These are phyloP conservation scores for Pseudisothecium myosuroides DNA, from an alignment of 225 moss, liverwort and hornwort genomes.

Conservation along the genomic window DNA sequence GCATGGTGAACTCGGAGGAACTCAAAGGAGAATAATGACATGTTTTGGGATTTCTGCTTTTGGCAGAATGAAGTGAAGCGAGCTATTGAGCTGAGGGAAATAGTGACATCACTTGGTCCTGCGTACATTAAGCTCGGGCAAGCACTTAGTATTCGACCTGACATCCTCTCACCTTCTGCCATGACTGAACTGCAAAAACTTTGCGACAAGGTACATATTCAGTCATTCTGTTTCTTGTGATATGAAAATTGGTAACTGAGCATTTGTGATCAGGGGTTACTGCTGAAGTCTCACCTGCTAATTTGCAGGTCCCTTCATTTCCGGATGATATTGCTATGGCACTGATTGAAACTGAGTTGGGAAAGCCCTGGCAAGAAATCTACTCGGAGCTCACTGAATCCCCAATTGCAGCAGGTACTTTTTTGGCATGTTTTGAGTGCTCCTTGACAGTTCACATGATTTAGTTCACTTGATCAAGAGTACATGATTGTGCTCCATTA, in stretches of 20 bases:
- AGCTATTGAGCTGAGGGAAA: conserved; percentile 92
- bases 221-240: not conserved
- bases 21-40: not conserved
- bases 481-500: not conserved
- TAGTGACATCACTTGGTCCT: conserved; percentile 94
- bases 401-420: conserved; percentile 92
- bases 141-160: conserved; percentile 94
- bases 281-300: not conserved
- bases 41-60: not conserved
- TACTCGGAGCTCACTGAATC: conserved; percentile 83
- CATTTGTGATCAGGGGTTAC: not conserved
- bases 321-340: conserved; percentile 84
- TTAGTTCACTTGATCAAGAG: not conserved
- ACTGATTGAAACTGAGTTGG: conserved; percentile 76
- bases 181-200: conserved; percentile 99
- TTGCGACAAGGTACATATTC: conserved; percentile 75
- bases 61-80: conserved; percentile 93
- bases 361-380: conserved; percentile 84
- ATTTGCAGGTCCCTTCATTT: conserved; percentile 86
- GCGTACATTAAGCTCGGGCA: conserved; percentile 99
- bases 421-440: not conserved
- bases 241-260: not conserved
- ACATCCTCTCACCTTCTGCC: conserved; percentile 92
- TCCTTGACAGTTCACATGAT: not conserved
- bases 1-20: not conserved